Evolutionary conservation across 1,284 basidiomycete species (phyloP).

Genomic region (Sanghuangporus weigelae): DNA sequence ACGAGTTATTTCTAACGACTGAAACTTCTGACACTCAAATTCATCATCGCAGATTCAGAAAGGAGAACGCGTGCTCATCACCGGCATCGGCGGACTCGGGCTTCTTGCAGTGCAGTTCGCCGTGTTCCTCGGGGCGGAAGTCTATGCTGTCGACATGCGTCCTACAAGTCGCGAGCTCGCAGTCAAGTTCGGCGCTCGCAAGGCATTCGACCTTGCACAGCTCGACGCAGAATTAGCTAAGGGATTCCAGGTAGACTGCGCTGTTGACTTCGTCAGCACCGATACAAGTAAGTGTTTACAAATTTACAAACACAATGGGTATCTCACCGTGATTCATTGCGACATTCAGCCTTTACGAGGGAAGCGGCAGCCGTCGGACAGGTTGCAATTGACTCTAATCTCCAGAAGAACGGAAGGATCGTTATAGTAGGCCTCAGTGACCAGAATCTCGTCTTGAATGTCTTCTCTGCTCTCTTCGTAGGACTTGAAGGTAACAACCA

Average conservation of each 20-base stretch:
- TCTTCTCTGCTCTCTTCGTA: neutral
- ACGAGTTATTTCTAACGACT: neutral
- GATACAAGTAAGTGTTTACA: conserved; percentile 22
- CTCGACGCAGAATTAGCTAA: conserved; percentile 20
- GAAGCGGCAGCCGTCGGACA: neutral
- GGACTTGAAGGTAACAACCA: neutral
- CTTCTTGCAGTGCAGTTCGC: conserved; percentile 28
- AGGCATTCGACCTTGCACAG: conserved; percentile 23
- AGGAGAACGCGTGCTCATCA: conserved; percentile 23
- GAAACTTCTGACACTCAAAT: neutral
- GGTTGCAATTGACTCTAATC: neutral
- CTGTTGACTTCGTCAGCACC: conserved; percentile 25
- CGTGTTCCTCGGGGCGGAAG: conserved; percentile 24
- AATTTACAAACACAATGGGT: neutral
- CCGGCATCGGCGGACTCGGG: conserved; percentile 28
- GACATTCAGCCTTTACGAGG: neutral
- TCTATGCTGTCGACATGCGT: conserved; percentile 26
- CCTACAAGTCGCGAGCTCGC: conserved; percentile 24
- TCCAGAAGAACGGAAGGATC: neutral
- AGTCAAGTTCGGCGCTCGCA: conserved; percentile 23
- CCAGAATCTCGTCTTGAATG: neutral
- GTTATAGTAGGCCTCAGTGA: conserved; percentile 7
- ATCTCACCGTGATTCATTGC: neutral
- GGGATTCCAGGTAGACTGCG: conserved; percentile 24
- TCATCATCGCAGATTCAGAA: neutral